A percentile compares a stretch with the other conserved stretches of the same genome.
Conservation (phyloP, 495 filamentous ascomycete genomes). For the Talaromyces nanjingensis region DNA sequence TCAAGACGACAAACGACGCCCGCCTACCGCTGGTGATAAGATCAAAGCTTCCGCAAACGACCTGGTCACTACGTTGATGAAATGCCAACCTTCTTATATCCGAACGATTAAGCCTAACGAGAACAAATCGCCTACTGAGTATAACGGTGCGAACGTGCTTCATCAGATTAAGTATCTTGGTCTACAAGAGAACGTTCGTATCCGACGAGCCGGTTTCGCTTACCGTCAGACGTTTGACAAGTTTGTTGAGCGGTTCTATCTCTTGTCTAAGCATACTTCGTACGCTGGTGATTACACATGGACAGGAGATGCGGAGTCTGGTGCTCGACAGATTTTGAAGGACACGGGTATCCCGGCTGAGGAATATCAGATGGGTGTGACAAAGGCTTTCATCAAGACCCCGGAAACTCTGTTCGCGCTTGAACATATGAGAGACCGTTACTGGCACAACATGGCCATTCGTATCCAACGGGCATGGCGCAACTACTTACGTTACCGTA, state of each 20-base stretch:
- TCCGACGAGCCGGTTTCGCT: constrained; percentile 92
- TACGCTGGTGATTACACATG: constrained; percentile 98
- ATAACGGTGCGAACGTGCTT: constrained; percentile 82
- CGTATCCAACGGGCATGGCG: constrained; percentile 97
- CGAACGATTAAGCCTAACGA: constrained; percentile 99
- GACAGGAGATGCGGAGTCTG: constrained; percentile 77
- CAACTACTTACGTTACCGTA: constrained; percentile 86
- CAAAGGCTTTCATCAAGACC: constrained; percentile 97
- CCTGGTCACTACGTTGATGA: constrained; percentile 92
- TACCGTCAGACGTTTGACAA: constrained; percentile 98
- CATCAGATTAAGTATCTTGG: constrained; percentile 99
- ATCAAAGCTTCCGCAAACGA: constrained; percentile 96
- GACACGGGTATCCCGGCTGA: constrained; percentile 91
- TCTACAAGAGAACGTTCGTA: constrained; percentile 97
- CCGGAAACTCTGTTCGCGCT: constrained; percentile 96
- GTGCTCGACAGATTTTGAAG: constrained; percentile 89
- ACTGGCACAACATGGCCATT: constrained; percentile 99
- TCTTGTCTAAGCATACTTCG: constrained; percentile 87
- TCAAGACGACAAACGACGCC: constrained; percentile 88
- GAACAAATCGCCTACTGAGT: constrained; percentile 91
- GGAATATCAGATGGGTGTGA: constrained; percentile 95
- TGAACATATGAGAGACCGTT: constrained; percentile 94
- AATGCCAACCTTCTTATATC: constrained; percentile 93
- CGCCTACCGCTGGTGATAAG: constrained; percentile 93
- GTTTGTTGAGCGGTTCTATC: constrained; percentile 95